Evolutionary conservation across 108 stramenopile genomes (phyloP), one percentile per base, ranked within the genome.

Genomic region (Skeletonema grethae): DNA sequence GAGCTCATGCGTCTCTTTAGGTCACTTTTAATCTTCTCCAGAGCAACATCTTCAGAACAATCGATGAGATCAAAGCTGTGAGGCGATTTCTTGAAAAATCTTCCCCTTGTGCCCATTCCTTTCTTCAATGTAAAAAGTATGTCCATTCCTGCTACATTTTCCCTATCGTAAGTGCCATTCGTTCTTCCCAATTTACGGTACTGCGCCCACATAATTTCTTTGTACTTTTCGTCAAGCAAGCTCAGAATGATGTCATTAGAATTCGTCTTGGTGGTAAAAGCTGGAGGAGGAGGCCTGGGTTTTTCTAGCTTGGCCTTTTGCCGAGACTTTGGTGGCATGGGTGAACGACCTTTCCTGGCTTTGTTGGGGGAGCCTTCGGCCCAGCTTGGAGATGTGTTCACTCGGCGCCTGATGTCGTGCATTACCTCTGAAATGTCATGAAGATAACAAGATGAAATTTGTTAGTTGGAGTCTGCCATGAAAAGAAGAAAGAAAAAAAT

Each of bases 201-300:
- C 28, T 69, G 67, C 4, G 38, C 58, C 67, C 67, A 69, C 67
- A 69, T 57, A 24, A 58, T 58, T 38, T 69, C 57, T 57, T 69
- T 69, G 67, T 69, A 69, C 25, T 35, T 69, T 12, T 58, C 67
- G 41, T 69, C 36, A 38, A 69, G 55, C 12, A 69, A 24, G 22
- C 67, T 69, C 9, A 69, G 67, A 38, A 69, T 57, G 3, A 69
- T 41, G 15, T 69, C 67, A 28, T 69, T 29, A 5, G 34, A 10
- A 16, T 57, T 57, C 32, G 46, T 34, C 32, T 53, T 24, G 28
- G 64, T 45, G 12, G 38, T 43, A n/a, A 45, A 25, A 28, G 39
- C 20, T 38, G 50, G 50, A 22, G 50, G 50, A 8, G 20, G 50
- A 22, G 18, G 20, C 22, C 16, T 53, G 20, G 50, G 9, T 22